Evolutionary conservation across 2,329 filamentous ascomycete genomes (phyloP), one percentile per base, ranked within the genome.

Genomic region (Ceratocystis colombiana): DNA sequence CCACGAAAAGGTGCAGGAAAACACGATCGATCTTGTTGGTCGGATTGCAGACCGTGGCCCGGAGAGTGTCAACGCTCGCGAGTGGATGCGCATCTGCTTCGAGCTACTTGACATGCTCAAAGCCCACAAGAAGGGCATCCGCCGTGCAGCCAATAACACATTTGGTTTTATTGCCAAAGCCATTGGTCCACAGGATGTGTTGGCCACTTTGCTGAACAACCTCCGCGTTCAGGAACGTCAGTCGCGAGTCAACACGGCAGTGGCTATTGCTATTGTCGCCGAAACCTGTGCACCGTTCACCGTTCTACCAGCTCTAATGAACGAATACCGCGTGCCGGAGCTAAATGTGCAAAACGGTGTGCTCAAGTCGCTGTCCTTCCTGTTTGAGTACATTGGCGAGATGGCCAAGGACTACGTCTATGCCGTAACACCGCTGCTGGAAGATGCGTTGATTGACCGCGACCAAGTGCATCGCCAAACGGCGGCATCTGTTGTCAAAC

Each of bases 381-480:
- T 99, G 68, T 99, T 97, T 73, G 94, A 99, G 74, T 99, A 99
- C 77, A 99, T 99, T 75, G 94, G 94, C 69, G 94, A 99, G 77
- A 97, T 99, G 94, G 90, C 91, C 70, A 99, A 97, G 78, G 94
- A 99, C 76, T 99, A 99, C 75, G 94, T 99, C 73, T 99, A 99
- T 73, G 94, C 95, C 20, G 92, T 99, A 44, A 96, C 92, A 1
- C 94, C 94, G 5, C 80, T 99, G 8, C 86, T 99, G 1, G 94
- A 99, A 74, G 94, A 99, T 74, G 94, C 95, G 1, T 86, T 99
- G 69, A 96, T 96, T 76, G 94, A 99, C 76, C 88, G 94, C 69
- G 94, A 99, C 75, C 94, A 99, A 77, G 94, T 99, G 1, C 94
- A 99, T 77, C 87, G 94, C 33, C 94, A 99, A 76, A 99, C 94